phyloP scores from a whole-genome alignment of 371 early-diverging fungal species.

The Smittium mucronatum region DNA sequence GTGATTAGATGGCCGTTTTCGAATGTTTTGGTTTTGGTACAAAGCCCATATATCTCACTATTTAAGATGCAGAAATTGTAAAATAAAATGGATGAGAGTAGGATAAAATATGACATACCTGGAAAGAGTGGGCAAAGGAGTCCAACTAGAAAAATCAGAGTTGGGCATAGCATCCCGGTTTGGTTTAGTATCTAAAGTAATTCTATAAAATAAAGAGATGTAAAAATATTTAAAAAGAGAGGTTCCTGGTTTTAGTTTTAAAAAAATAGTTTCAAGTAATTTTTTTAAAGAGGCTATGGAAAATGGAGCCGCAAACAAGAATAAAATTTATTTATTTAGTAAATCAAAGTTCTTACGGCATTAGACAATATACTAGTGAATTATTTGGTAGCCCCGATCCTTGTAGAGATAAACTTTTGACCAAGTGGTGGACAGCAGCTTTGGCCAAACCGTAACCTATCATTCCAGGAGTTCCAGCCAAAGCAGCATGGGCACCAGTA shows the following conservation, averaged over 20 bases:
- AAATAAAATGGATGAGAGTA: background rate
- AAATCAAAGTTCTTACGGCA: conserved; percentile 35
- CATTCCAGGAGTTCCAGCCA: conserved; percentile 70
- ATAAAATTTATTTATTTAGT: background rate
- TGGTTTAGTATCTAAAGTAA: conserved; percentile 84
- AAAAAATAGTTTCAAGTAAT: too few species aligned
- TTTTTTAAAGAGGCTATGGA: too few species aligned
- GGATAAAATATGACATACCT: conserved; percentile 26
- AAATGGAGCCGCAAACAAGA: conserved; percentile 16
- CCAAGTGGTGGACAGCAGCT: conserved; percentile 85
- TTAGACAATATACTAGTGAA: conserved; percentile 55
- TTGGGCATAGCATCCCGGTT: conserved; percentile 80
- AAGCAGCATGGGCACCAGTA: conserved; percentile 71
- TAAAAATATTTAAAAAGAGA: conserved; percentile 32
- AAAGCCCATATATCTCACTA: background rate
- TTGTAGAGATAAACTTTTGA: conserved; percentile 54
- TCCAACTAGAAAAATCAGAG: conserved; percentile 81
- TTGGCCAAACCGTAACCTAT: conserved; percentile 93
- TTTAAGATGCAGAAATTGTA: background rate
- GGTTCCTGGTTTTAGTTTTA: too few species aligned
- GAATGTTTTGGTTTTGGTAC: background rate
- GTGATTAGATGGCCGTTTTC: conserved; percentile 3
- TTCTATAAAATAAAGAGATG: conserved; percentile 25
- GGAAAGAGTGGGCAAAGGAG: conserved; percentile 63
- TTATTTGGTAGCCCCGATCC: conserved; percentile 63